Evolutionary conservation across 805 yeast species (phyloP), one percentile per base, ranked within the genome.

Genomic region (Yarrowia sp.): DNA sequence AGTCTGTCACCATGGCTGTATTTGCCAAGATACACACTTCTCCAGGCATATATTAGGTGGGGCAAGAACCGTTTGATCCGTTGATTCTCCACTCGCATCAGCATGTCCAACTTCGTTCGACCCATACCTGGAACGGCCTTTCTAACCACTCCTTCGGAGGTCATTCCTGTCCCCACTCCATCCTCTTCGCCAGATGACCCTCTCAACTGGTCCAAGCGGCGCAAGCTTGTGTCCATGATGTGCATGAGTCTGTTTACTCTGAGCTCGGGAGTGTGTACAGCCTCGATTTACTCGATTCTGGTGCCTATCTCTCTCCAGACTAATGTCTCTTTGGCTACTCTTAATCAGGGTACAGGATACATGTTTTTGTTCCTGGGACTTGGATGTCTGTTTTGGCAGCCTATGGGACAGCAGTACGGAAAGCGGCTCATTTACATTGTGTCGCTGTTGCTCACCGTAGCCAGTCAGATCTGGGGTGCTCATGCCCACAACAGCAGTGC

Each of bases 171-270:
- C 53, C 92, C 92, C 42, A 85, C 86, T 8, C 92, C 92, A 1
- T 83, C 89, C 0, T 85, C 82, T 64, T 87, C 87, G 70, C 89
- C 91, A 7, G 85, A 88, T 72, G 92, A 89, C 73, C 92, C 92
- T 0, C 78, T 89, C 68, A 87, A 86, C 73, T 89, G 92, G 92
- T 67, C 84, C 1, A 76, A 73, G 32, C 70, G 73, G 42, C 80
- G 89, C 63, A 87, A 87, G 73, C 76, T 78, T 76, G 53, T 83
- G 41, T 81, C 82, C 49, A 77, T 84, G 64, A 77, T 82, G 11
- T 36, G 75, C 61, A 72, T 76, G n/a, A 69, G 74, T 49, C 69
- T 75, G 22, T 83, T 82, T 71, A 80, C 82, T 5, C 79, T 79
- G 69, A 80, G 82, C 49, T 81, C 82, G 1, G 87, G 87, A 67